Conservation (phyloP, 139 green algal genomes). For the Closterium sp. region DNA sequence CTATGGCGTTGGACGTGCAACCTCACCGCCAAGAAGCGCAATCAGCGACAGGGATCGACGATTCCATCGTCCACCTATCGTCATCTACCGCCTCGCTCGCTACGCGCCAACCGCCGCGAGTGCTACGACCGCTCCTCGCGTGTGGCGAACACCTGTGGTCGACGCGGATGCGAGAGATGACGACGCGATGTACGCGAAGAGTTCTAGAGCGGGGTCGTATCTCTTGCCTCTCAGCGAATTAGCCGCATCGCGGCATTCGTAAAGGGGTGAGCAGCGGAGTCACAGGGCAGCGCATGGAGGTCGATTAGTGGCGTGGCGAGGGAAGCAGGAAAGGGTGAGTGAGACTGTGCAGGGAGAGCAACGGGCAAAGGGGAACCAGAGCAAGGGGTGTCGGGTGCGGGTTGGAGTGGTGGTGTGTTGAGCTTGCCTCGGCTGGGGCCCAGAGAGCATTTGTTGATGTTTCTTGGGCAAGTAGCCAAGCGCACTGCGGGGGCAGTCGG, state of each 20-base stretch:
- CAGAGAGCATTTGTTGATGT: too few relatives aligned
- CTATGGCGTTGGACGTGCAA: background rate
- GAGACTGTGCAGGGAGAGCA: background rate
- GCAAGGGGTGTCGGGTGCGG: background rate
- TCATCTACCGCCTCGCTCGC: background rate
- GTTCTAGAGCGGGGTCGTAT: too few relatives aligned
- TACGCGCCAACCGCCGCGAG: background rate
- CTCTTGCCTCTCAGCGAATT: background rate
- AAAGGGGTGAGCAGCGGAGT: background rate
- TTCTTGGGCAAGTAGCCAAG: too few relatives aligned
- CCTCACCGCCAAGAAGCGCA: background rate
- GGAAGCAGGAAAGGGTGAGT: too few relatives aligned
- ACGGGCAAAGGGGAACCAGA: background rate
- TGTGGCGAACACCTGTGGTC: too few relatives aligned
- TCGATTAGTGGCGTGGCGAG: too few relatives aligned
- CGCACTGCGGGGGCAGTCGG: background rate
- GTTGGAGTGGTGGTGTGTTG: background rate
- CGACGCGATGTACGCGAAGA: too few relatives aligned
- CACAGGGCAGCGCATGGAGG: too few relatives aligned
- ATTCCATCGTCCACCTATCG: background rate
- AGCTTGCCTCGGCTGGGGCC: too few relatives aligned
- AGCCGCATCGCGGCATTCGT: background rate
- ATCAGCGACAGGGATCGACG: background rate
- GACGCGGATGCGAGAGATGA: background rate
- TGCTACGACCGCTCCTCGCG: too few relatives aligned